These are phyloP conservation scores for Nemania abortiva DNA, from an alignment of 2,329 filamentous ascomycete genomes.

Conservation along the genomic window DNA sequence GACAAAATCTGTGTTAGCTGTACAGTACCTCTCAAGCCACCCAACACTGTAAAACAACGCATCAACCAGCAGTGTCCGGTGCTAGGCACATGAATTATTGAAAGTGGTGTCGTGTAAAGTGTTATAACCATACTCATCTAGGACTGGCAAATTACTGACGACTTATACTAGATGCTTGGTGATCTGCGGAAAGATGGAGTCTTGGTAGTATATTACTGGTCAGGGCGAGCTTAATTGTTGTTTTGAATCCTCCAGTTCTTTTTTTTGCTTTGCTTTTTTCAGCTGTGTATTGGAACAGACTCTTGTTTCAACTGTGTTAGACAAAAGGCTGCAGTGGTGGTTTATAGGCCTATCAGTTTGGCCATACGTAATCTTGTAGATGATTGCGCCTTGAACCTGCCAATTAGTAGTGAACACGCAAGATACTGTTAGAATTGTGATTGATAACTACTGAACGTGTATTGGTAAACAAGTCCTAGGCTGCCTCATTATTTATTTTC, in stretches of 20 bases:
- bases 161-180: conserved; percentile 1
- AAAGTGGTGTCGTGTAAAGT: background rate
- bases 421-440: too few species aligned
- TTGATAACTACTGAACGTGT: too few species aligned
- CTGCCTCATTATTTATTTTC: background rate
- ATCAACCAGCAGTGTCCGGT: background rate
- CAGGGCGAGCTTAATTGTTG: background rate
- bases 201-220: conserved; percentile 20
- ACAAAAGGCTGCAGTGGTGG: background rate
- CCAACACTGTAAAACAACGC: background rate
- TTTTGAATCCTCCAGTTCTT: background rate
- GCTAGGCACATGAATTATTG: conserved; percentile 6
- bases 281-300: conserved; percentile 21
- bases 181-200: conserved; percentile 23
- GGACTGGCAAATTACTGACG: background rate
- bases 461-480: background rate
- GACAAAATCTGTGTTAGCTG: background rate
- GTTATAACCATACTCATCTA: conserved; percentile 9
- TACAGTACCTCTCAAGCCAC: background rate
- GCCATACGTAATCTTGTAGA: background rate
- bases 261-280: conserved; percentile 8
- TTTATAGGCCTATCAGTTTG: background rate
- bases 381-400: background rate
- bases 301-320: background rate
- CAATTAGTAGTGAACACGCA: background rate